Evolutionary conservation across 768 basidiomycete genomes (phyloP).

Genomic region (Suillus luteus): DNA sequence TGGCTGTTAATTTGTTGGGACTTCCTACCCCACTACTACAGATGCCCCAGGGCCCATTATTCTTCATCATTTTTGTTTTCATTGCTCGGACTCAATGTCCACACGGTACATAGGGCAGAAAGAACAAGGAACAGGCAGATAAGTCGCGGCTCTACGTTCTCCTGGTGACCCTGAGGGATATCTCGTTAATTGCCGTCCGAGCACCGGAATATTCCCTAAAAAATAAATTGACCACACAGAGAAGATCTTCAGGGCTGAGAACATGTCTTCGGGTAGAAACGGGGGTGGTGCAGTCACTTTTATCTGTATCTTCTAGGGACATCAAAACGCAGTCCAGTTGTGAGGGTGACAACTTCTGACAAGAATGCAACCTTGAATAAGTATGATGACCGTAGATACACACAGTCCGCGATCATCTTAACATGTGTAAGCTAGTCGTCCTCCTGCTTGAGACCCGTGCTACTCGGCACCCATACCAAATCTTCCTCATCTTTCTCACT

Average conservation of each 20-base stretch:
- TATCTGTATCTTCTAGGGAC: not conserved
- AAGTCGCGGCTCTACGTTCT: constrained; percentile 1
- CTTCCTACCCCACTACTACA: constrained; percentile 1
- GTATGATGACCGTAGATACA: not conserved
- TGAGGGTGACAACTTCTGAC: not conserved
- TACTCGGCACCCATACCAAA: constrained; percentile 34
- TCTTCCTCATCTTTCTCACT: constrained; percentile 35
- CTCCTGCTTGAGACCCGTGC: constrained; percentile 15
- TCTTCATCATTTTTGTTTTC: constrained; percentile 2
- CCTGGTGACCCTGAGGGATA: not conserved
- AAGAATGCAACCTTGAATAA: not conserved
- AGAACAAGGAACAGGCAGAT: not conserved
- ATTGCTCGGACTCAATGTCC: no score
- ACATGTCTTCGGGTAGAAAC: not conserved
- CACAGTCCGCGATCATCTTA: not conserved
- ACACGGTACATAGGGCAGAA: no score
- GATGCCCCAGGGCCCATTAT: not conserved
- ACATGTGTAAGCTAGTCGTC: constrained; percentile 15
- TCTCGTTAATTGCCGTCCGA: constrained; percentile 2
- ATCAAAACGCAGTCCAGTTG: not conserved
- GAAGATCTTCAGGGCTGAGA: not conserved
- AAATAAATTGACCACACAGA: not conserved
- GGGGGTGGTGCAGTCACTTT: not conserved
- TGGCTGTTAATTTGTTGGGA: not conserved
- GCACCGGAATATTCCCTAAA: not conserved